Evolutionary conservation across 2,329 filamentous ascomycete genomes (phyloP).

Genomic region (Aureobasidium sp.): DNA sequence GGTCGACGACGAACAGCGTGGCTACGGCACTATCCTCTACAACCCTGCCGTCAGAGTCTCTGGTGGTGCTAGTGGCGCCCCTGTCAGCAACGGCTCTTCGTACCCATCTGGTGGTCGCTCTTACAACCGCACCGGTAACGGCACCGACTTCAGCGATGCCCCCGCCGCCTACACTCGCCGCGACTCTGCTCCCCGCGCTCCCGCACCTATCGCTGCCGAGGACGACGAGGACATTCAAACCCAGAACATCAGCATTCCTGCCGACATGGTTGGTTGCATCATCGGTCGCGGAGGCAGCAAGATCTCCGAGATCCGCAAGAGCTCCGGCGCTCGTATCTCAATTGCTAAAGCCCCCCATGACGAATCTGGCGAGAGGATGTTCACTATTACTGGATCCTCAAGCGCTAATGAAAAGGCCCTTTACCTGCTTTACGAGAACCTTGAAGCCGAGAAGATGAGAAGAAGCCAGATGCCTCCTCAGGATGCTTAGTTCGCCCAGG

Average conservation of each 20-base stretch:
- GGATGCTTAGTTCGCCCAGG: constrained; percentile 12
- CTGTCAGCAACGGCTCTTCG: constrained; percentile 48
- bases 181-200: constrained; percentile 68
- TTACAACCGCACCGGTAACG: constrained; percentile 88
- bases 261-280: constrained; percentile 99
- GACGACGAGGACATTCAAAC: constrained; percentile 97
- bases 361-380: constrained; percentile 97
- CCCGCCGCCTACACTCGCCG: constrained; percentile 65
- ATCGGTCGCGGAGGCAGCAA: constrained; percentile 92
- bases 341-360: constrained; percentile 97
- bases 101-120: constrained; percentile 39
- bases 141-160: constrained; percentile 91
- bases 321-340: constrained; percentile 90
- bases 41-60: constrained; percentile 91
- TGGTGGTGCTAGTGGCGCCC: constrained; percentile 50
- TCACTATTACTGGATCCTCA: constrained; percentile 95
- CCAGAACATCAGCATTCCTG: constrained; percentile 98
- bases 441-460: constrained; percentile 98
- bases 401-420: constrained; percentile 92
- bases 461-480: constrained; percentile 65
- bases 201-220: constrained; percentile 76
- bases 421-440: constrained; percentile 95
- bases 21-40: constrained; percentile 94
- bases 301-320: constrained; percentile 98
- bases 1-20: constrained; percentile 95